phyloP scores from a whole-genome alignment of 2,329 filamentous ascomycete genomes.

The Zymoseptoria crescenta region DNA sequence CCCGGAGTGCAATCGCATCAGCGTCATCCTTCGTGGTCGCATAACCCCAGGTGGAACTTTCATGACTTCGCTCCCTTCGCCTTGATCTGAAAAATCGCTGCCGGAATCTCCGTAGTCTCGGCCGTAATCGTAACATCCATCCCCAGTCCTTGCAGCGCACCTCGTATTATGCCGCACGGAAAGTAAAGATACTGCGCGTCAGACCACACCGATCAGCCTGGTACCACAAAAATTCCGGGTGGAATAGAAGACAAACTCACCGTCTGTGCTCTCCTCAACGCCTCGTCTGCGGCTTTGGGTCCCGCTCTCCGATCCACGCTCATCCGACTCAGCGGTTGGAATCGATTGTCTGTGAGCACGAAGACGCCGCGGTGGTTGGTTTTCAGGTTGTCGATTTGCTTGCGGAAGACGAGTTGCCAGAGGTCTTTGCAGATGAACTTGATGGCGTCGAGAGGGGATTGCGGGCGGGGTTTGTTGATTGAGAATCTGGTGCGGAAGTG shows the following conservation, averaged over 20 bases:
- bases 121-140: slow-evolving; percentile 87
- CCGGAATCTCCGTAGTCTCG: slow-evolving; percentile 77
- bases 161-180: slow-evolving; percentile 84
- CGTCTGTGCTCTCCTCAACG: slow-evolving; percentile 66
- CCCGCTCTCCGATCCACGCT: slow-evolving; percentile 54
- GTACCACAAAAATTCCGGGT: background rate
- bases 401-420: slow-evolving; percentile 88
- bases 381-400: slow-evolving; percentile 97
- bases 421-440: slow-evolving; percentile 99
- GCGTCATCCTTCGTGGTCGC: background rate
- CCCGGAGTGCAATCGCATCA: background rate
- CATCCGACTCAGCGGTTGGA: slow-evolving; percentile 84
- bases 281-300: slow-evolving; percentile 27
- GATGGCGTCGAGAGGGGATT: slow-evolving; percentile 87
- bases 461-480: slow-evolving; percentile 75
- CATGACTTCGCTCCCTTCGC: slow-evolving; percentile 62
- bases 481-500: slow-evolving; percentile 54
- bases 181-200: slow-evolving; percentile 75
- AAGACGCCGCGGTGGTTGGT: slow-evolving; percentile 97
- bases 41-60: slow-evolving; percentile 13
- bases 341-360: slow-evolving; percentile 86
- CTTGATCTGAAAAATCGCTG: slow-evolving; percentile 93
- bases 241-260: slow-evolving; percentile 44
- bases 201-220: background rate
- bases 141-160: slow-evolving; percentile 84